Conservation (phyloP, 306 rosid species). For the Echinosophora koreensis region DNA sequence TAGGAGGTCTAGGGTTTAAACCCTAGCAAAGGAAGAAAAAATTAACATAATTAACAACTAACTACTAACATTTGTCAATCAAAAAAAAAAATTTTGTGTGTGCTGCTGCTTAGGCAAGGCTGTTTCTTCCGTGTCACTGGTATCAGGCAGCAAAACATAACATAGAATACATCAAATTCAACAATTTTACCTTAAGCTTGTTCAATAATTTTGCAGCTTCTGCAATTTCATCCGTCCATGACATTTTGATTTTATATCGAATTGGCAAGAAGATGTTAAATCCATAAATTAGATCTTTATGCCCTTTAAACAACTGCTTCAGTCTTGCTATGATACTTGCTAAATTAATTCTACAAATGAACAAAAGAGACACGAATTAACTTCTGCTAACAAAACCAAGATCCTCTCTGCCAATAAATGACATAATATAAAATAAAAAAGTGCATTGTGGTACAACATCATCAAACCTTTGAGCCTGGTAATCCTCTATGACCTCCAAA, state of each 20-base stretch:
- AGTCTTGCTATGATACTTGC: slow-evolving; percentile 65
- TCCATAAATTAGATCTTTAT: slow-evolving; percentile 71
- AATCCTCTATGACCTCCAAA: slow-evolving; percentile 81
- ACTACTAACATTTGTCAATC: too few relatives aligned
- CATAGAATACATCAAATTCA: slow-evolving; percentile 32
- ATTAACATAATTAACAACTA: too few relatives aligned
- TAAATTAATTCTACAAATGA: slow-evolving; percentile 63
- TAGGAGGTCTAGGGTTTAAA: too few relatives aligned
- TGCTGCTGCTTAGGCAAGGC: neutral
- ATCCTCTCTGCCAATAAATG: neutral
- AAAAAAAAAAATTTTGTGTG: too few relatives aligned
- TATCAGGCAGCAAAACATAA: neutral
- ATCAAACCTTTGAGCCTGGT: slow-evolving; percentile 74
- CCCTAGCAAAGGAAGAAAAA: too few relatives aligned
- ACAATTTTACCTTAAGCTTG: slow-evolving; percentile 81
- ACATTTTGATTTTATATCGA: slow-evolving; percentile 62
- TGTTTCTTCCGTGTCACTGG: neutral
- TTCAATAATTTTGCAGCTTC: slow-evolving; percentile 94
- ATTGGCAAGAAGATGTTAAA: slow-evolving; percentile 82
- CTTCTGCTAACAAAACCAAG: neutral
- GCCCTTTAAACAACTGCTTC: slow-evolving; percentile 72
- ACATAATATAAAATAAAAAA: neutral
- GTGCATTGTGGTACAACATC: neutral
- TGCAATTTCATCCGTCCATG: slow-evolving; percentile 59
- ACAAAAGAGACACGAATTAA: slow-evolving; percentile 38